These are phyloP conservation scores for Pleurotus ostreatus DNA, from an alignment of 768 basidiomycete genomes.

Conservation along the genomic window DNA sequence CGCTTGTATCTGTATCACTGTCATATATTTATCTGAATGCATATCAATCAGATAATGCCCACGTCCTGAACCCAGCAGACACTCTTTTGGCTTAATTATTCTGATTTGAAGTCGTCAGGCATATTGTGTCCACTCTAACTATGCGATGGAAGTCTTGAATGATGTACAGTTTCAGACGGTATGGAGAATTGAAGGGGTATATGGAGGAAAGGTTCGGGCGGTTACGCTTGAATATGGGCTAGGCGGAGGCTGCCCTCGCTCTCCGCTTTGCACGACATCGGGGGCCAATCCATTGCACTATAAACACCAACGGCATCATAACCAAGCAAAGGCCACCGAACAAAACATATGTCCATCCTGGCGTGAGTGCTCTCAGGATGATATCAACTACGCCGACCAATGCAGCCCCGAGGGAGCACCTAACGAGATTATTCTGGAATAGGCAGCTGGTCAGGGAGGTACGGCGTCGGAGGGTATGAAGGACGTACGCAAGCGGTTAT, in stretches of 20 bases:
- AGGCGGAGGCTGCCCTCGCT: not conserved
- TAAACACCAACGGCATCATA: conserved; percentile 44
- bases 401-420: conserved; percentile 58
- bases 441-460: not conserved
- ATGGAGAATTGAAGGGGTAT: no score
- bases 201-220: no score
- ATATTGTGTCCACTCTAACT: no score
- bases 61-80: no score
- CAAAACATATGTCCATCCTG: conserved; percentile 69
- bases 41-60: no score
- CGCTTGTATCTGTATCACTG: no score
- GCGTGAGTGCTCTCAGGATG: conserved; percentile 53
- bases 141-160: no score
- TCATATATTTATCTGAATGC: no score
- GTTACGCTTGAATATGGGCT: no score
- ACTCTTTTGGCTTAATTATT: no score
- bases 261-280: conserved; percentile 40
- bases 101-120: no score
- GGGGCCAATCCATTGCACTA: conserved; percentile 53
- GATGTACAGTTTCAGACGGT: no score
- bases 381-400: conserved; percentile 63
- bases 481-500: conserved; percentile 21
- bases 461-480: not conserved
- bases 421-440: conserved; percentile 64
- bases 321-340: conserved; percentile 47